A percentile compares a stretch with the other conserved stretches of the same genome.
These are phyloP conservation scores for Rhodamnia argentea DNA, from an alignment of 345 rosid species.

Conservation along the genomic window DNA sequence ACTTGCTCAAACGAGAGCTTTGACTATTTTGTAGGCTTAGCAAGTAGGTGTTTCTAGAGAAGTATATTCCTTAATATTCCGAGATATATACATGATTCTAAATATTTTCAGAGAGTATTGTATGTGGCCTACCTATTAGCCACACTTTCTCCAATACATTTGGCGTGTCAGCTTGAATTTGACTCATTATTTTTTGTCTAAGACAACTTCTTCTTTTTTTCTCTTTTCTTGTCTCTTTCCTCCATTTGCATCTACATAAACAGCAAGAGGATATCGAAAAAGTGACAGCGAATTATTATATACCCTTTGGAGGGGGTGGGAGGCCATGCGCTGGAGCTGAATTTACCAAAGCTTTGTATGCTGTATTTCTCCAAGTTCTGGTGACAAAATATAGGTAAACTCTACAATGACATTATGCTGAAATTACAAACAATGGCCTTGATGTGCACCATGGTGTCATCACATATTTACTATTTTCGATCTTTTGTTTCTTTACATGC, in stretches of 20 bases:
- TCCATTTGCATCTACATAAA: background rate
- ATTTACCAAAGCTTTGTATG: conserved; percentile 22
- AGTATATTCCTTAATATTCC: background rate
- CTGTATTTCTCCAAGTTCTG: conserved; percentile 22
- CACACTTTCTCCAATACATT: background rate
- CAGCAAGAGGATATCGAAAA: conserved; percentile 5
- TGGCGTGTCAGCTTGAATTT: background rate
- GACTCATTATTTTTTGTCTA: background rate
- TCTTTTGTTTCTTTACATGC: no score
- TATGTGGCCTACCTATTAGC: no score
- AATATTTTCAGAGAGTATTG: background rate
- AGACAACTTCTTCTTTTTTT: no score
- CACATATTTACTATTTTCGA: no score
- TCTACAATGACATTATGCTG: background rate
- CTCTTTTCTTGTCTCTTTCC: background rate
- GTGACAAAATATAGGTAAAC: conserved; percentile 16
- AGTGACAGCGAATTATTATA: conserved; percentile 22
- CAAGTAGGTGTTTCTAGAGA: background rate
- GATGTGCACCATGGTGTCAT: background rate
- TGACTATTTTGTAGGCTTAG: background rate
- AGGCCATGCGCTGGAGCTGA: conserved; percentile 40
- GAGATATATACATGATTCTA: background rate
- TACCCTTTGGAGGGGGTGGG: conserved; percentile 39
- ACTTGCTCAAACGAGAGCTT: background rate
- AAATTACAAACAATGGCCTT: background rate